Conservation (phyloP, 306 rosid genomes). For the Benincasa hispida region DNA sequence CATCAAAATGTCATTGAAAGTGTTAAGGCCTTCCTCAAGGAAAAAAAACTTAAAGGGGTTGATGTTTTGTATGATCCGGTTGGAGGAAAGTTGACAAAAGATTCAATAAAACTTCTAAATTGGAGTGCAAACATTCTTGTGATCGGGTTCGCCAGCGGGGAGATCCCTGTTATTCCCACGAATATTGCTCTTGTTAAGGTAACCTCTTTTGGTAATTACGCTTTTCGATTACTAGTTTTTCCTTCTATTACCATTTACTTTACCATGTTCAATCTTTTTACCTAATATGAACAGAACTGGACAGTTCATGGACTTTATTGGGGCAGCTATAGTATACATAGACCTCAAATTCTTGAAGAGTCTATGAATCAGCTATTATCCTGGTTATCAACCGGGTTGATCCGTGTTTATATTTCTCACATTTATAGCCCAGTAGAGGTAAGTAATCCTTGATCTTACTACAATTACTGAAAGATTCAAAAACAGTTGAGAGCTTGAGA, state of each 20-base stretch:
- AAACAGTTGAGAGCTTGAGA: background rate
- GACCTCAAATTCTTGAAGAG: slow-evolving; percentile 65
- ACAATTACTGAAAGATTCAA: background rate
- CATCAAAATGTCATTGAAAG: slow-evolving; percentile 45
- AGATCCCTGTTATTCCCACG: slow-evolving; percentile 79
- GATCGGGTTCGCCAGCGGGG: slow-evolving; percentile 95
- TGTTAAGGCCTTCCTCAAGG: slow-evolving; percentile 56
- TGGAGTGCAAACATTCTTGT: slow-evolving; percentile 89
- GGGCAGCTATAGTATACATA: slow-evolving; percentile 81
- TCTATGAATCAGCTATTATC: slow-evolving; percentile 67
- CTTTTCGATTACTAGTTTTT: background rate
- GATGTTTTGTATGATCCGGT: slow-evolving; percentile 95
- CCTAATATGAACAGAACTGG: slow-evolving; percentile 61
- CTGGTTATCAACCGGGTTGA: slow-evolving; percentile 66
- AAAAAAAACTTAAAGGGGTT: slow-evolving; percentile 68
- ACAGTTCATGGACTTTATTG: slow-evolving; percentile 95
- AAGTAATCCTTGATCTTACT: slow-evolving; percentile 13
- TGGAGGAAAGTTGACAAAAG: slow-evolving; percentile 81
- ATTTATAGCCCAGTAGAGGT: slow-evolving; percentile 65
- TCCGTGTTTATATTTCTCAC: slow-evolving; percentile 69
- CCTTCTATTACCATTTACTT: background rate
- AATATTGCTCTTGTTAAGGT: slow-evolving; percentile 95
- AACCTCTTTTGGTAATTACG: background rate
- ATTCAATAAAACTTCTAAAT: slow-evolving; percentile 54
- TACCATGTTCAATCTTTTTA: background rate